Evolutionary conservation across 441 rosid species (phyloP), one percentile per base, ranked within the genome.

Genomic region (Capsella rubella): DNA sequence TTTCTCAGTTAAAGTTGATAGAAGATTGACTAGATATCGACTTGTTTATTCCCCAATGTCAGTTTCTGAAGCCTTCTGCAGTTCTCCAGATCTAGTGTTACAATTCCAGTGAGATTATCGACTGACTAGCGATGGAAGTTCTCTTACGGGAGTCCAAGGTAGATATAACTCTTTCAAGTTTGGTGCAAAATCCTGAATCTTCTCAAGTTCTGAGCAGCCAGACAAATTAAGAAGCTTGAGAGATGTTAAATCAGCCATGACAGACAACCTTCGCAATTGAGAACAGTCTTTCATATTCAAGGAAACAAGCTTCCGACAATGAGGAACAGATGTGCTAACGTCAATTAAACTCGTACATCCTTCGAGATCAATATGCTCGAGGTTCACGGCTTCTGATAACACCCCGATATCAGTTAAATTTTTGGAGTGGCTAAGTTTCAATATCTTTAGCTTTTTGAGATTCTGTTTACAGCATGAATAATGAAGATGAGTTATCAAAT

Each of bases 241-340:
- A 64, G 72, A 64, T 25, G 31, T 34, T 3, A 77, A 34, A 6
- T 57, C 29, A 21, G 8, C n/a, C 45, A 45, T 57, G 27, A 50
- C 2, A 50, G 80, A 43, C 53, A 77, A 2, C 40, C 7, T 12
- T 64, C n/a, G 59, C 50, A 77, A 55, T 21, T 1, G 70, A 28
- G 49, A 69, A 31, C 76, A 77, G 15, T 71, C 55, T 64, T 64
- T 71, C 76, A 77, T 40, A 71, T 32, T 71, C 39, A 77, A 64
- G 16, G 50, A 63, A 14, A 57, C 29, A 56, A 77, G 80, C 61
- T 71, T 71, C n/a, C 14, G 39, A 51, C 43, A 52, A 11, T 9
- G 10, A 55, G 32, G 25, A 47, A 77, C 31, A 55, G 76, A 71
- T 37, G 72, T 49, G 54, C 51, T 70, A 14, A 64, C 13, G 5